These are phyloP conservation scores for Coemansia sp. DNA, from an alignment of 192 early-diverging fungal genomes.

Conservation along the genomic window DNA sequence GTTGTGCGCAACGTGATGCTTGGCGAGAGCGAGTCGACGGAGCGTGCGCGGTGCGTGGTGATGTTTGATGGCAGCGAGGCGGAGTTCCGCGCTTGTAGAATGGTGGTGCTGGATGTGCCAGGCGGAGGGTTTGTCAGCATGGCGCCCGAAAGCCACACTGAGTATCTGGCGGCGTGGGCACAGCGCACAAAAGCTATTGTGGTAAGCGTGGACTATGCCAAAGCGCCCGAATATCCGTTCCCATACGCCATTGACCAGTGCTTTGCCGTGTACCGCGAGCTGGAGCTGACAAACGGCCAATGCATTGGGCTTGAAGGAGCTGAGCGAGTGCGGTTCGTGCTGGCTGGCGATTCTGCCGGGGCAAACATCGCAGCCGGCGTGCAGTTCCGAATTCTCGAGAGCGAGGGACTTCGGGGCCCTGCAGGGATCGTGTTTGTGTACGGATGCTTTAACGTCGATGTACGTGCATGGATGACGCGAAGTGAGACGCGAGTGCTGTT, in stretches of 20 bases:
- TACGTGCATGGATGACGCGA: constrained; percentile 87
- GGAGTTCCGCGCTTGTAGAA: constrained; percentile 28
- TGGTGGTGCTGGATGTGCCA: constrained; percentile 64
- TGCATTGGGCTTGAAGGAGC: constrained; percentile 59
- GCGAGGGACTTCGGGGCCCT: constrained; percentile 62
- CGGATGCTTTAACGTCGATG: constrained; percentile 86
- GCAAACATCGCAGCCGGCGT: constrained; percentile 81
- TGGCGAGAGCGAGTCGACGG: not conserved
- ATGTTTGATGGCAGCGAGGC: constrained; percentile 59
- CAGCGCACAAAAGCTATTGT: constrained; percentile 68
- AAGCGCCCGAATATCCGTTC: constrained; percentile 95
- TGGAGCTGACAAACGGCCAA: constrained; percentile 75
- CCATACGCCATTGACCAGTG: constrained; percentile 88
- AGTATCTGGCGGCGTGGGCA: constrained; percentile 83
- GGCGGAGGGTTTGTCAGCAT: constrained; percentile 95
- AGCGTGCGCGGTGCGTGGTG: constrained; percentile 51
- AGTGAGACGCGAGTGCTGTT: constrained; percentile 40
- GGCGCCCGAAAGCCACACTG: constrained; percentile 83
- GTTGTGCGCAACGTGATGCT: constrained; percentile 14
- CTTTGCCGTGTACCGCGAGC: constrained; percentile 78
- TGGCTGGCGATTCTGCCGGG: constrained; percentile 95
- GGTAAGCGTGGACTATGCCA: constrained; percentile 86
- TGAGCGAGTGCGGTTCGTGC: constrained; percentile 61
- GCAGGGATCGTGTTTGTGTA: constrained; percentile 83
- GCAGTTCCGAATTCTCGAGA: constrained; percentile 77